Percentiles rank a stretch among this genome's conserved stretches.
phyloP scores from a whole-genome alignment of 331 rosid species.

The Cydonia oblonga region DNA sequence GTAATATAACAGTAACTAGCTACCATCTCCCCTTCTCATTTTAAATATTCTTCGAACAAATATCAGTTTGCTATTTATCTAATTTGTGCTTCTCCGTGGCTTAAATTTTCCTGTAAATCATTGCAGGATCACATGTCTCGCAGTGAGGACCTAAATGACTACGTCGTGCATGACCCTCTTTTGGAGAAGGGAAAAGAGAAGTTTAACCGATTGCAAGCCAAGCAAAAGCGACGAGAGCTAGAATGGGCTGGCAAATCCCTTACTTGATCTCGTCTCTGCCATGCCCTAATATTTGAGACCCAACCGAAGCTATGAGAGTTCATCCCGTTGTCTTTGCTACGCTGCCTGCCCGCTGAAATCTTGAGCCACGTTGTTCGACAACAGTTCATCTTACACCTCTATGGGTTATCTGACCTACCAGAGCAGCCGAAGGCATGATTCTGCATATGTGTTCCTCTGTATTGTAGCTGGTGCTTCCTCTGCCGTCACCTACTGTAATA shows the following conservation, averaged over 20 bases:
- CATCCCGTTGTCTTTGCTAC: not conserved
- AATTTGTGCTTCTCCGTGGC: not conserved
- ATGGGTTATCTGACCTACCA: not conserved
- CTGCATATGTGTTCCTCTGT: not conserved
- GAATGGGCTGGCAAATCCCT: slow-evolving; percentile 60
- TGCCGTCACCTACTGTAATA: not conserved
- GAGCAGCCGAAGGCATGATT: not conserved
- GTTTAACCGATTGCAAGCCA: slow-evolving; percentile 81
- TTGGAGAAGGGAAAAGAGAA: slow-evolving; percentile 94
- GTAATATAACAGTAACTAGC: not conserved
- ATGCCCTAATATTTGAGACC: not conserved
- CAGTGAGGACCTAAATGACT: slow-evolving; percentile 66
- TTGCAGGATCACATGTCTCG: slow-evolving; percentile 88
- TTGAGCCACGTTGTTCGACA: not conserved
- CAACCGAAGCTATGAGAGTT: not conserved
- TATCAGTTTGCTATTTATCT: not conserved
- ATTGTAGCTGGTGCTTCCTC: not conserved
- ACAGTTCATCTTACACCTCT: not conserved
- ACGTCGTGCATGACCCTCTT: slow-evolving; percentile 82
- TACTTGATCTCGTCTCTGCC: slow-evolving; percentile 17
- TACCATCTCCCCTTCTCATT: not conserved
- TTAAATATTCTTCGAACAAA: not conserved
- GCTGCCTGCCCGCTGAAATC: not conserved
- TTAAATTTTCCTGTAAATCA: not conserved
- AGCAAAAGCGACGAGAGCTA: slow-evolving; percentile 52